These are phyloP conservation scores for Fusarium nelsonii DNA, from an alignment of 2,329 filamentous ascomycete species.

Conservation along the genomic window DNA sequence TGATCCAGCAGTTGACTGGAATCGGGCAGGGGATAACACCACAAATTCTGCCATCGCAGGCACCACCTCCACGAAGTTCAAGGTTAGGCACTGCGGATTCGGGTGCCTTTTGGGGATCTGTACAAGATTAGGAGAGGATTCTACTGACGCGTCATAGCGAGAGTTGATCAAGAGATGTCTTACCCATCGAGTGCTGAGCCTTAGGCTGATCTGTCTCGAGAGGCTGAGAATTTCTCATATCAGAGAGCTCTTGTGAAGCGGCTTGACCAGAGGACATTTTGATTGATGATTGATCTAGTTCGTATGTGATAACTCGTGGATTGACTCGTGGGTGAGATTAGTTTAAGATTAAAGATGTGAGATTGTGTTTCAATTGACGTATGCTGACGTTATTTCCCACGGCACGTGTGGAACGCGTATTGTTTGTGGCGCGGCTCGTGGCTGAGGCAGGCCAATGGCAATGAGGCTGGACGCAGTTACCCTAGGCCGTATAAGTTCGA, in stretches of 20 bases:
- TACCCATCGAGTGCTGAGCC: constrained; percentile 28
- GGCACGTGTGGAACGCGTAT: background rate
- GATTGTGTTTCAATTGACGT: constrained; percentile 7
- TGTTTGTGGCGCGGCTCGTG: constrained; percentile 1
- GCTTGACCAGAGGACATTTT: constrained; percentile 4
- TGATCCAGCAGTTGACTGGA: constrained; percentile 34
- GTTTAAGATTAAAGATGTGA: constrained; percentile 4
- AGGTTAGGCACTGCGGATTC: constrained; percentile 16
- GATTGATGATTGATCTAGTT: accelerated
- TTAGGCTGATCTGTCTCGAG: constrained; percentile 21
- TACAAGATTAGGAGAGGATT: background rate
- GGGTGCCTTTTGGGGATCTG: constrained; percentile 20
- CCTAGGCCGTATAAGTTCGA: background rate
- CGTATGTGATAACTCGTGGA: too few relatives aligned
- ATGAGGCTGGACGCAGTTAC: background rate
- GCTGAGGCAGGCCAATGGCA: background rate
- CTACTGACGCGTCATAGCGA: background rate
- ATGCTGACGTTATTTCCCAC: constrained; percentile 19
- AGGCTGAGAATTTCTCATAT: constrained; percentile 6
- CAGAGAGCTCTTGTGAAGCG: constrained; percentile 9
- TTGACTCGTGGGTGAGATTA: background rate
- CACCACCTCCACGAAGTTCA: constrained; percentile 26
- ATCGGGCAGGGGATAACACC: constrained; percentile 32
- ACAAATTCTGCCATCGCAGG: constrained; percentile 28
- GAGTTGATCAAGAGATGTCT: background rate